Conservation (phyloP, 768 basidiomycete genomes). For the Naganishia randhawae region DNA sequence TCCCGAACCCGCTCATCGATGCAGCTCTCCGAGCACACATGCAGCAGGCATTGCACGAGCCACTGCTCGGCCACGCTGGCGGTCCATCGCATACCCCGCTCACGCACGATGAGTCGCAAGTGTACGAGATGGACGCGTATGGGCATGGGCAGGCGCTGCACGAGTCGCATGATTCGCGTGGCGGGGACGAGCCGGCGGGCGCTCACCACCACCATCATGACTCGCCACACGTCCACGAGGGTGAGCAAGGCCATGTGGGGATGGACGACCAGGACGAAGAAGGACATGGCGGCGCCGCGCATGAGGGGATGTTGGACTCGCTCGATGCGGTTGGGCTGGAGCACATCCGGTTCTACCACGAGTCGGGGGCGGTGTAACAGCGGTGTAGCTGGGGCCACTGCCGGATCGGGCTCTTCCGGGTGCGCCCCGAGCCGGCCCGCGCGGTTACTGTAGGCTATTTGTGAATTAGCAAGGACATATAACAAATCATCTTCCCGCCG, state of each 20-base stretch:
- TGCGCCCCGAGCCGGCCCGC: neutral
- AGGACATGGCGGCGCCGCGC: neutral
- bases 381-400: no score
- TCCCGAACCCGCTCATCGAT: neutral
- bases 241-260: neutral
- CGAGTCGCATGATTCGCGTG: constrained; percentile 3
- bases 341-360: neutral
- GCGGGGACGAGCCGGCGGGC: neutral
- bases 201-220: constrained; percentile 7
- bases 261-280: neutral
- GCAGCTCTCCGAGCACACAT: neutral
- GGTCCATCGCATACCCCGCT: neutral
- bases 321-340: constrained; percentile 1
- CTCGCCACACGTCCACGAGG: neutral
- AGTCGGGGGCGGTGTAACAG: neutral
- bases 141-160: constrained; percentile 6
- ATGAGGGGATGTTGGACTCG: constrained; percentile 7
- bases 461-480: neutral
- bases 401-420: no score
- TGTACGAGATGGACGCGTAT: constrained; percentile 10
- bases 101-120: constrained; percentile 6
- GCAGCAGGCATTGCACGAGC: constrained; percentile 1
- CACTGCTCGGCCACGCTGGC: neutral
- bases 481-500: no score
- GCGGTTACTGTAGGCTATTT: neutral